Base-by-base conservation (phyloP, 108 stramenopile genomes). In the Cyclotella choctawhatcheeana region DNA sequence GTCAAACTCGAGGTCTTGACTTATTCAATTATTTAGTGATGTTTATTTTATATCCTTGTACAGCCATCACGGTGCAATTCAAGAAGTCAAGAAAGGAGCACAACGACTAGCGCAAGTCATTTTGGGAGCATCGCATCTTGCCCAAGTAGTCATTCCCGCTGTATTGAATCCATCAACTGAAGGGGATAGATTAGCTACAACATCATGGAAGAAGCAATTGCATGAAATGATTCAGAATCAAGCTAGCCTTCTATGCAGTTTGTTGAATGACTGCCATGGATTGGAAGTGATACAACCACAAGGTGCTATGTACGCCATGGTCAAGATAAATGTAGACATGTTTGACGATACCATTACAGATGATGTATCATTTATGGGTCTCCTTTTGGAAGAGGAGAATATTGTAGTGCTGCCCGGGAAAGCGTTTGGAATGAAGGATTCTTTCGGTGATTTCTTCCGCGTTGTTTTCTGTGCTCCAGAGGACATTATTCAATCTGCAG, bases 281-380 rank as follows among this genome's bases (percentile, higher is more conserved):
- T 68, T 96, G 33, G 30, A 69, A 2, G 91, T 94, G 22, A 64
- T 85, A 50, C 59, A 48, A 14, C 86, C 95, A 0, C 77, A 92
- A 34, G 95, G 96, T 5, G 93, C 96, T 59, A 96, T 96, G 94
- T 97, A 97, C 76, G 78, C 81, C 35, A 94, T 96, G 87, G 84
- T 94, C 0, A 69, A 81, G 48, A 74, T 96, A 53, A 83, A 92
- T 51, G 32, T 67, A 2, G 43, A 59, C 31, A 44, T 35, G 56
- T 85, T 91, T 55, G 73, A 83, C 30, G 76, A 66, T 20, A n/a
- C 10, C 14, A 84, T 86, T 24, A 13, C 59, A 7, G 83, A 89
- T 56, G 97, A 97, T 60, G 60, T 88, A 24, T 85, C 88, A 13
- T 97, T 96, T 54, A 85, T 88, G 53, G 79, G 68, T 61, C 58